These are phyloP conservation scores for Elsinoe arachidis DNA, from an alignment of 2,329 filamentous ascomycete genomes.

Conservation along the genomic window DNA sequence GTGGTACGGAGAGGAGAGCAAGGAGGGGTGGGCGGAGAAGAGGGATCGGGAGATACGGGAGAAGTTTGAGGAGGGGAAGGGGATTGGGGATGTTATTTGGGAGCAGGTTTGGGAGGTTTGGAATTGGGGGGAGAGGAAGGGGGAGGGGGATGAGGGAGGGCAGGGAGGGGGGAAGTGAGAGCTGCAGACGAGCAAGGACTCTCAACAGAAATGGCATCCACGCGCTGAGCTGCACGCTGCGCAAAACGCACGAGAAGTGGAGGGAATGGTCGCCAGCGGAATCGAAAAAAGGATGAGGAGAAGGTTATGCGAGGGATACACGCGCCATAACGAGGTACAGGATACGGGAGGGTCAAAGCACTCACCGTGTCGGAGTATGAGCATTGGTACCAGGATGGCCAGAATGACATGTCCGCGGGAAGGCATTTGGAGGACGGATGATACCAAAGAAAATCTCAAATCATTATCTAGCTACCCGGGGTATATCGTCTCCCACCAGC, in stretches of 20 bases:
- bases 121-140: slow-evolving; percentile 20
- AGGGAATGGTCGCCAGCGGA: too few species aligned
- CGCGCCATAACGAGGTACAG: neutral
- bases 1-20: slow-evolving; percentile 32
- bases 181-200: too few species aligned
- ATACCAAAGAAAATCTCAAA: neutral
- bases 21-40: slow-evolving; percentile 37
- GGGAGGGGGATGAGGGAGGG: neutral
- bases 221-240: too few species aligned
- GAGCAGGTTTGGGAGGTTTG: slow-evolving; percentile 28
- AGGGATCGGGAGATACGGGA: slow-evolving; percentile 38
- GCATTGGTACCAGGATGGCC: too few species aligned
- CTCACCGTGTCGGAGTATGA: too few species aligned
- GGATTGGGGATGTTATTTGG: slow-evolving; percentile 30
- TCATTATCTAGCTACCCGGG: neutral
- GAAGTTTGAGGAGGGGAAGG: slow-evolving; percentile 31
- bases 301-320: neutral
- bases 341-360: neutral
- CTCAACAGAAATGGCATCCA: too few species aligned
- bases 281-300: too few species aligned
- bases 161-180: neutral
- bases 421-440: neutral
- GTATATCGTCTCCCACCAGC: slow-evolving; percentile 10
- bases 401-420: neutral
- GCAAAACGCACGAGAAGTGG: too few species aligned